Percentiles rank a stretch among this genome's conserved stretches.
phyloP scores from a whole-genome alignment of 768 basidiomycete genomes.

The Macrocybe gigantea region DNA sequence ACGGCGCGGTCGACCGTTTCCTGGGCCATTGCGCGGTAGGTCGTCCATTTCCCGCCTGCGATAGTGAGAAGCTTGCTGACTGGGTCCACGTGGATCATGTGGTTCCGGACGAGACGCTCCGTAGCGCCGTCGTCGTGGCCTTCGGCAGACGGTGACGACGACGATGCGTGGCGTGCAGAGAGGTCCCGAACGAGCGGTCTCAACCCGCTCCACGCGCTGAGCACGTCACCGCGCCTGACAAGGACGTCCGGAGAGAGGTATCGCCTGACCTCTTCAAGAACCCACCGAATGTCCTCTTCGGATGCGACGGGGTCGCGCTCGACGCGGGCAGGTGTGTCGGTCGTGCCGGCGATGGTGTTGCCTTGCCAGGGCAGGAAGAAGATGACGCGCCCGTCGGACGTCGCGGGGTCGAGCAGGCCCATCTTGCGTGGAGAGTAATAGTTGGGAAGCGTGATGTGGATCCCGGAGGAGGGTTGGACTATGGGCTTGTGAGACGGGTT shows the following conservation, averaged over 20 bases:
- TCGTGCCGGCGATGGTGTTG: conserved; percentile 95
- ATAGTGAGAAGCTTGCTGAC: conserved; percentile 85
- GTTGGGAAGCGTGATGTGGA: conserved; percentile 95
- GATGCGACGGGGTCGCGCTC: conserved; percentile 69
- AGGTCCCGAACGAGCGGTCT: conserved; percentile 80
- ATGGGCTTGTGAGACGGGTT: conserved; percentile 74
- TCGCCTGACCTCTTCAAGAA: conserved; percentile 85
- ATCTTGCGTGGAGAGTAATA: conserved; percentile 95
- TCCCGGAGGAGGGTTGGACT: conserved; percentile 87
- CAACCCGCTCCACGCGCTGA: conserved; percentile 92
- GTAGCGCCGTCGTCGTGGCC: conserved; percentile 37
- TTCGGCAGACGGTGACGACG: conserved; percentile 34
- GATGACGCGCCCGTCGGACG: conserved; percentile 94
- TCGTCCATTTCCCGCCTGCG: conserved; percentile 98
- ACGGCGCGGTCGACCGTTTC: conserved; percentile 90
- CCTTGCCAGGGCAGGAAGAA: conserved; percentile 99
- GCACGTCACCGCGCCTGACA: conserved; percentile 89
- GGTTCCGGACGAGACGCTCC: conserved; percentile 86
- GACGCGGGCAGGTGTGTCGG: conserved; percentile 76
- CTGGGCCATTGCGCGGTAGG: conserved; percentile 93
- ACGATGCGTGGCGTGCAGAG: too few species aligned
- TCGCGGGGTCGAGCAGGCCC: conserved; percentile 93
- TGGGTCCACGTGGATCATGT: conserved; percentile 76
- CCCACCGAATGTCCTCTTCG: conserved; percentile 96
- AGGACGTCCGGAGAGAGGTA: conserved; percentile 92